Conservation (phyloP, 306 rosid genomes). For the Herpetospermum pedunculosum region DNA sequence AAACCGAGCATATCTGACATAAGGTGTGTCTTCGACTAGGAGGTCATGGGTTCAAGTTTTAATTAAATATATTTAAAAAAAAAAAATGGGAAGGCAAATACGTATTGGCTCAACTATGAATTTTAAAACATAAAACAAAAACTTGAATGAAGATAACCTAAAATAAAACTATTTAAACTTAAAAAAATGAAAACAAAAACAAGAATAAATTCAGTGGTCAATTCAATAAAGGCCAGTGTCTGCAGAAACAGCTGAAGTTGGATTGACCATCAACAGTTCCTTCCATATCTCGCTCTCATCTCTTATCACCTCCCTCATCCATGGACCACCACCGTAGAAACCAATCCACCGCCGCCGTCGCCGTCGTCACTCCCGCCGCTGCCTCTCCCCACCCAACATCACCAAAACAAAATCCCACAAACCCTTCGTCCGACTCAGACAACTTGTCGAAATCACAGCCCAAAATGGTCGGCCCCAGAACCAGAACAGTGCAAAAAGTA, state of each 20-base stretch:
- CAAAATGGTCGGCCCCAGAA: background rate
- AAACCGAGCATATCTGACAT: too few relatives aligned
- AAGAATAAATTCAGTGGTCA: slow-evolving; percentile 1
- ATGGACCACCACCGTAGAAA: too few relatives aligned
- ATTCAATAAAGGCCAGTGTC: background rate
- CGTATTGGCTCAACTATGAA: too few relatives aligned
- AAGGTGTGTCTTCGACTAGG: too few relatives aligned
- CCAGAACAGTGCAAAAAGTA: background rate
- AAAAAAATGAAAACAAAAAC: background rate
- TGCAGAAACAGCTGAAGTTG: background rate
- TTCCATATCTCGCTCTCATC: background rate
- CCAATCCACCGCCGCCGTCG: slow-evolving; percentile 20
- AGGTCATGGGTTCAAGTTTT: too few relatives aligned
- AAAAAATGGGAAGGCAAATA: too few relatives aligned
- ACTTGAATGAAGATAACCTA: too few relatives aligned
- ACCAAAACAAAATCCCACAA: slow-evolving; percentile 32
- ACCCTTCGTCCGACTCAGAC: slow-evolving; percentile 21
- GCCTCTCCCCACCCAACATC: slow-evolving; percentile 5
- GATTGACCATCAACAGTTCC: slow-evolving; percentile 6
- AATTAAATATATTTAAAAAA: too few relatives aligned
- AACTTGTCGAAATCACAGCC: background rate
- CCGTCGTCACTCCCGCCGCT: background rate
- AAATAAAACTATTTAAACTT: background rate
- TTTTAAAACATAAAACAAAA: too few relatives aligned
- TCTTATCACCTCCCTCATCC: too few relatives aligned